Evolutionary conservation across 331 rosid genomes (phyloP), one percentile per base, ranked within the genome.

Genomic region (Phaseolus coccineus): DNA sequence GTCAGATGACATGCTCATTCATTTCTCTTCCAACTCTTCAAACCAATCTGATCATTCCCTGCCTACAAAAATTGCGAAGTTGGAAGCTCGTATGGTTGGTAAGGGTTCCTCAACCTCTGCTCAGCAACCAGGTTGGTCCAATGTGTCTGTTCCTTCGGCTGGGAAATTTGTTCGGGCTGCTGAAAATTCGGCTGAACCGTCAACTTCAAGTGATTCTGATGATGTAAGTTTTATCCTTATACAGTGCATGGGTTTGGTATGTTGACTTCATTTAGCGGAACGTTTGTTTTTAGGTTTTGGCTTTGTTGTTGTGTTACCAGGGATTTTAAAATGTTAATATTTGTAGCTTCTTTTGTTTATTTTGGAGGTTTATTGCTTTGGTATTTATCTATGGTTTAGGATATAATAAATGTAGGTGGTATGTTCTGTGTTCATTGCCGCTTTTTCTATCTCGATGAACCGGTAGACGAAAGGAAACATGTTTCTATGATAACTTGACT

Each of bases 1-100:
- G 99, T 93, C 99, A 70, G 99, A 93, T 77, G 99, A 93, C 76
- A 81, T 91, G 96, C 92, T 90, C 19, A 51, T 88, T n/a, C 99
- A 96, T 89, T 93, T 96, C 84, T 91, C 98, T 3, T 96, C 99
- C 72, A 96, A 96, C 82, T 96, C 99, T 24, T 96, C 97, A 10
- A 96, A 96, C 88, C 99, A 91, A 85, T 96, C 99, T 19, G 99
- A 96, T 82, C 98, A 96, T 85, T 91, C 99, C 66, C 76, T 96
- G 71, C 99, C 99, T 64, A 89, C 96, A 6, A 93, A 93, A 88
- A 93, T 96, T 84, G 98, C 98, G 50, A 96, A 93, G 90, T 89
- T 96, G 77, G 99, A 96, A 83, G 98, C 99, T 89, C 99, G 98
- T 40, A 90, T 96, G 99, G 88, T 79, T 14, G 96, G 99, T 28